Percentiles rank a stretch among this genome's conserved stretches.
Evolutionary conservation across 2,329 filamentous ascomycete species (phyloP).

Genomic region (Apiospora aurea): DNA sequence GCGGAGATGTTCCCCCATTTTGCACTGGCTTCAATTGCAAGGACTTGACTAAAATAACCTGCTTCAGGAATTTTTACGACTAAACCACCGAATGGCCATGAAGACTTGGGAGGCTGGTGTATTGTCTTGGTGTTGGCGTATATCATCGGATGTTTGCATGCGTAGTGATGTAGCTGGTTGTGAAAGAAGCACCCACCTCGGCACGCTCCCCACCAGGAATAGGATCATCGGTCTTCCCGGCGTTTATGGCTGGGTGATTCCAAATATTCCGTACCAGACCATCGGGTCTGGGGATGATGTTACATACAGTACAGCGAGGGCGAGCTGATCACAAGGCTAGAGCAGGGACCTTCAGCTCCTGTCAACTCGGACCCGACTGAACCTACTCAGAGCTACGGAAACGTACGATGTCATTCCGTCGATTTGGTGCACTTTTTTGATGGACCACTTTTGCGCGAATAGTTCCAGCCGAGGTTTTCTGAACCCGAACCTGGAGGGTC

Average conservation of each 20-base stretch:
- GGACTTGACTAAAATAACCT: not conserved
- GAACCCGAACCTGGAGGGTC: not conserved
- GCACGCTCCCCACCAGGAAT: not conserved
- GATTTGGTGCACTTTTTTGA: not conserved
- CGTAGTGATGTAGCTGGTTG: not conserved
- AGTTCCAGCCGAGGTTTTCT: not conserved
- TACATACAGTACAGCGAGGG: not conserved
- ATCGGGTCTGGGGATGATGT: not conserved
- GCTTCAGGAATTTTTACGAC: not conserved
- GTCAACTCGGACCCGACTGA: slow-evolving; percentile 3
- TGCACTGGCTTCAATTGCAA: not conserved
- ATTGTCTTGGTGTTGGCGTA: not conserved
- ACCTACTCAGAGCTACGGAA: not conserved
- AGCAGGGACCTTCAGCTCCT: not conserved
- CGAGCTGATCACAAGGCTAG: slow-evolving; percentile 11
- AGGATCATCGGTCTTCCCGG: not conserved
- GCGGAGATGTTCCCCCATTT: not conserved
- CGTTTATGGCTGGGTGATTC: not conserved
- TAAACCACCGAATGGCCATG: not conserved
- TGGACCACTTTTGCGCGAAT: not conserved
- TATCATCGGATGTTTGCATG: not conserved
- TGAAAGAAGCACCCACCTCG: slow-evolving; percentile 8
- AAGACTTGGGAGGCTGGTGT: not conserved
- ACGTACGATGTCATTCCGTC: slow-evolving; percentile 14
- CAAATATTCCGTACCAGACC: slow-evolving; percentile 10